Conservation (phyloP, 345 rosid species). For the Citrus sp. region DNA sequence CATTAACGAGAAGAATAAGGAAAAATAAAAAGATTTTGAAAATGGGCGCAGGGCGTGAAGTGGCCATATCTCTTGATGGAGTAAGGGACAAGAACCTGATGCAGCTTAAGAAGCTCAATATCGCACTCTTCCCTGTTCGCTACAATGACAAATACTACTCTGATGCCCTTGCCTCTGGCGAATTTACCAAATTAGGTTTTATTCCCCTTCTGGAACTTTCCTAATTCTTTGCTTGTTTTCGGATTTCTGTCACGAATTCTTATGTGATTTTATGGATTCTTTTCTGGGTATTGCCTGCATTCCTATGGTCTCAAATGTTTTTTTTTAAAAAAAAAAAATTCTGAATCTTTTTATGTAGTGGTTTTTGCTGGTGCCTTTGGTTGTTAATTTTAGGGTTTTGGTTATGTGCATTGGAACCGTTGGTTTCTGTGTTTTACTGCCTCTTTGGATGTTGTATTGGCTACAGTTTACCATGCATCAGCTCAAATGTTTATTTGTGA, state of each 20-base stretch:
- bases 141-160: slow-evolving; percentile 90
- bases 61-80: slow-evolving; percentile 74
- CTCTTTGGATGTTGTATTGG: not conserved
- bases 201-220: not conserved
- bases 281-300: not conserved
- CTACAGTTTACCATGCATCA: not conserved
- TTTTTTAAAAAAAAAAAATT: not conserved
- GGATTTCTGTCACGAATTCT: not conserved
- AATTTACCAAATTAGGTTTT: slow-evolving; percentile 89
- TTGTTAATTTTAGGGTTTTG: not conserved
- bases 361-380: not conserved
- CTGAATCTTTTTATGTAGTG: not conserved
- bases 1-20: not conserved
- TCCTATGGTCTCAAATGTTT: not conserved
- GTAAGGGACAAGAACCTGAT: slow-evolving; percentile 96
- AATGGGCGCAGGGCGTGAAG: slow-evolving; percentile 83
- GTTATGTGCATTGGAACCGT: not conserved
- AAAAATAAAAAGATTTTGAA: too few relatives aligned
- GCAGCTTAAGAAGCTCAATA: slow-evolving; percentile 96
- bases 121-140: slow-evolving; percentile 87
- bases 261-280: not conserved
- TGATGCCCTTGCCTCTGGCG: slow-evolving; percentile 83
- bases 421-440: not conserved
- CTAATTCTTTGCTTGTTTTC: not conserved
- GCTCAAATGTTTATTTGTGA: not conserved